These are phyloP conservation scores for Ailanthus altissimus DNA, from an alignment of 345 rosid species.

Conservation along the genomic window DNA sequence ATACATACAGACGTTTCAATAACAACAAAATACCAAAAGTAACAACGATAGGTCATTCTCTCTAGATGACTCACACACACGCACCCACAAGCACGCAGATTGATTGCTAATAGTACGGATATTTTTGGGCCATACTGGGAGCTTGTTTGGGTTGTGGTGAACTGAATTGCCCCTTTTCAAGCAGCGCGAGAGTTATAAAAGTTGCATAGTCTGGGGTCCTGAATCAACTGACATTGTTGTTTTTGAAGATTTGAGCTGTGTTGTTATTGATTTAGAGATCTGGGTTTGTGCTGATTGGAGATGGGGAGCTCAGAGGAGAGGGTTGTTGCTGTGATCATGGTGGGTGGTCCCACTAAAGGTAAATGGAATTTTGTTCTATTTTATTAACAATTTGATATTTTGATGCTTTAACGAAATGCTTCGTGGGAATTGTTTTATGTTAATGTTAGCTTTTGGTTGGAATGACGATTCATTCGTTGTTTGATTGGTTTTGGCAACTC, in stretches of 20 bases:
- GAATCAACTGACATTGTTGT: background rate
- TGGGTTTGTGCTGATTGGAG: slow-evolving; percentile 35
- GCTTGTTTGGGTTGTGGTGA: background rate
- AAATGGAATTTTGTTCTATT: slow-evolving; percentile 4
- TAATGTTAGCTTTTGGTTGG: background rate
- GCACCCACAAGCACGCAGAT: background rate
- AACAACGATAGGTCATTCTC: background rate
- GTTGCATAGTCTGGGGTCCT: slow-evolving; percentile 1
- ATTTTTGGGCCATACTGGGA: background rate
- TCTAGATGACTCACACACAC: background rate
- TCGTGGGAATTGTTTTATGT: background rate
- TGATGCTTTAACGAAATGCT: background rate
- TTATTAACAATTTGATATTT: background rate
- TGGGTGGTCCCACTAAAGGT: slow-evolving; percentile 99
- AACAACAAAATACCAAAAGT: background rate
- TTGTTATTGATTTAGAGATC: slow-evolving; percentile 34
- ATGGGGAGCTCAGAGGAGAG: slow-evolving; percentile 78
- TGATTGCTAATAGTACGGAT: background rate
- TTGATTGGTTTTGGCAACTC: background rate
- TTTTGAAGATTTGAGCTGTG: slow-evolving; percentile 12
- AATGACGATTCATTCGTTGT: background rate
- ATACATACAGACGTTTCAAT: background rate
- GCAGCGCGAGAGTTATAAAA: background rate
- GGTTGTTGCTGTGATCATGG: slow-evolving; percentile 97
- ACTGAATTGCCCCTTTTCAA: background rate